phyloP scores from a whole-genome alignment of 75 land plant genomes.

The Selaginella tamariscina region DNA sequence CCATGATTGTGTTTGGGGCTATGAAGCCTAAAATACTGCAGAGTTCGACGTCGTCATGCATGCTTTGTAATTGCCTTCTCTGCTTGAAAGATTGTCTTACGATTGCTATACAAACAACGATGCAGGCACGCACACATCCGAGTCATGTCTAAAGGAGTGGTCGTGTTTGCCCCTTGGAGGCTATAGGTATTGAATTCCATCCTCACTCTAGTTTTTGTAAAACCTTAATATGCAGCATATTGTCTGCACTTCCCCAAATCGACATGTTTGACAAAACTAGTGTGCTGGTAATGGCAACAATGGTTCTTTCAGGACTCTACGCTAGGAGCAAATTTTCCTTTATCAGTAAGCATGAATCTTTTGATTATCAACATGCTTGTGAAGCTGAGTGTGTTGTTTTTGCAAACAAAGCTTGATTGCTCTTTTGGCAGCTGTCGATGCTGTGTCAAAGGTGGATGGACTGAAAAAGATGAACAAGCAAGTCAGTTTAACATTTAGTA shows the following conservation, averaged over 20 bases:
- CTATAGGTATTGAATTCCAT: slow-evolving; percentile 49
- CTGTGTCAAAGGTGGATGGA: slow-evolving; percentile 51
- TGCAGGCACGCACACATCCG: slow-evolving; percentile 65
- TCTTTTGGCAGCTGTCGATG: slow-evolving; percentile 89
- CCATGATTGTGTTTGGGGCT: no score
- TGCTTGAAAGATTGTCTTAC: not conserved
- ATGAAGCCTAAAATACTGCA: no score
- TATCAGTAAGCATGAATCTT: slow-evolving; percentile 46
- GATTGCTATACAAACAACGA: slow-evolving; percentile 46
- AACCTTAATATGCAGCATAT: slow-evolving; percentile 61
- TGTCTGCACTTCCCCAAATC: slow-evolving; percentile 83
- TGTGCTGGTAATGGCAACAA: slow-evolving; percentile 56
- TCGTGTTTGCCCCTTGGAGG: slow-evolving; percentile 94
- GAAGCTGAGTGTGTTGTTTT: slow-evolving; percentile 11
- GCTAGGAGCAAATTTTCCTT: slow-evolving; percentile 80
- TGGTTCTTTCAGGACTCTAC: slow-evolving; percentile 88
- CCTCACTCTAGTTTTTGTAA: no score
- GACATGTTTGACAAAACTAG: slow-evolving; percentile 51
- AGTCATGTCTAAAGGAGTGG: slow-evolving; percentile 58
- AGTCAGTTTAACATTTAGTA: no score
- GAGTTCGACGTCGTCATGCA: slow-evolving; percentile 93
- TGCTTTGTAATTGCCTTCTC: slow-evolving; percentile 14
- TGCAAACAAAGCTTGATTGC: slow-evolving; percentile 83
- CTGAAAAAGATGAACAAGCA: slow-evolving; percentile 45
- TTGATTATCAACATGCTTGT: not conserved